phyloP scores from a whole-genome alignment of 2,329 filamentous ascomycete species.

The Anthostomella pinea region DNA sequence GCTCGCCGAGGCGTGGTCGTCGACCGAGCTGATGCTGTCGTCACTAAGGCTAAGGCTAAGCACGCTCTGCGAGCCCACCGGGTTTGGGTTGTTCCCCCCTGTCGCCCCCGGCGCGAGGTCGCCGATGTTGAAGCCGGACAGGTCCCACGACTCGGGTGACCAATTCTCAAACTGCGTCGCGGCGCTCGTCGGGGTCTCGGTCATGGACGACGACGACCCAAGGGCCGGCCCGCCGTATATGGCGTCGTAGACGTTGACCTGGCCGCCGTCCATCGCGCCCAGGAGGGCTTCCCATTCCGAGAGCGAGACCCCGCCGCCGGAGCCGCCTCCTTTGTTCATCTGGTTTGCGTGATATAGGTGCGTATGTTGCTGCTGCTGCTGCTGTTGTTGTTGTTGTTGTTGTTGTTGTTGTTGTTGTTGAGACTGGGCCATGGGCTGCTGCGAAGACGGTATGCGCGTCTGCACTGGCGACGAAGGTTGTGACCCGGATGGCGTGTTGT shows the following conservation, averaged over 20 bases:
- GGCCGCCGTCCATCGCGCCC: conserved; percentile 73
- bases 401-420: conserved; percentile 29
- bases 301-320: conserved; percentile 49
- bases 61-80: conserved; percentile 49
- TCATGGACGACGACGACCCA: no score
- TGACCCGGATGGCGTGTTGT: conserved; percentile 43
- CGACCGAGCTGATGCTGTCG: conserved; percentile 55
- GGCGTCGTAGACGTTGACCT: conserved; percentile 79
- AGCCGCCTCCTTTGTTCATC: conserved; percentile 35
- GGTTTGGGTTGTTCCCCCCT: conserved; percentile 30
- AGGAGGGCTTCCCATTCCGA: conserved; percentile 82
- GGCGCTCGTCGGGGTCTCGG: conserved; percentile 43
- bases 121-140: conserved; percentile 48
- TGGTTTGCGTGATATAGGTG: conserved; percentile 37
- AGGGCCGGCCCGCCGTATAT: conserved; percentile 68
- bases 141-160: conserved; percentile 58
- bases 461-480: conserved; percentile 49
- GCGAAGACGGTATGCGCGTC: conserved; percentile 37
- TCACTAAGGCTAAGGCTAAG: conserved; percentile 56
- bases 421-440: conserved; percentile 26
- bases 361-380: conserved; percentile 14
- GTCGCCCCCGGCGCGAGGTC: conserved; percentile 34
- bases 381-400: conserved; percentile 28
- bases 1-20: conserved; percentile 47
- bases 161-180: conserved; percentile 42